Conservation (phyloP, 2,329 filamentous ascomycete genomes). For the Trichoderma sp. region DNA sequence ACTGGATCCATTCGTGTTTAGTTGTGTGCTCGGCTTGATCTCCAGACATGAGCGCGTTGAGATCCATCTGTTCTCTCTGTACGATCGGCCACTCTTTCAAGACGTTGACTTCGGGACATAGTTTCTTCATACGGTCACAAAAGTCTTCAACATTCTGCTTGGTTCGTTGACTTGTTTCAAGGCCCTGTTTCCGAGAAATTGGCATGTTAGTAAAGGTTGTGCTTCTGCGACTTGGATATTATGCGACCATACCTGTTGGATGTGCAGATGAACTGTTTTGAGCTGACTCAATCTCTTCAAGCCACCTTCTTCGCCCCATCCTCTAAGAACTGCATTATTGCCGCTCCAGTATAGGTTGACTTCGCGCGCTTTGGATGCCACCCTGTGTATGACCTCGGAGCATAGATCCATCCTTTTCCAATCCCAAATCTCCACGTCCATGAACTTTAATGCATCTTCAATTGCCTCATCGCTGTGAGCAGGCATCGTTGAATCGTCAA, state of each 20-base stretch:
- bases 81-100: slow-evolving; percentile 22
- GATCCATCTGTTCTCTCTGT: slow-evolving; percentile 10
- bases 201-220: not conserved
- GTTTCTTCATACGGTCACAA: slow-evolving; percentile 25
- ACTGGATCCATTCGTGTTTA: slow-evolving; percentile 33
- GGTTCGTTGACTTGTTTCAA: slow-evolving; percentile 26
- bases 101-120: slow-evolving; percentile 23
- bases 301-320: slow-evolving; percentile 36
- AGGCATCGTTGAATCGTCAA: slow-evolving; percentile 30
- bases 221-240: not conserved
- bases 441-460: slow-evolving; percentile 30
- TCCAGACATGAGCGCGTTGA: slow-evolving; percentile 7
- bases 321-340: slow-evolving; percentile 38
- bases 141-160: slow-evolving; percentile 28
- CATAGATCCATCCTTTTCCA: slow-evolving; percentile 37
- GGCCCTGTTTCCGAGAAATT: slow-evolving; percentile 22
- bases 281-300: slow-evolving; percentile 31
- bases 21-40: slow-evolving; percentile 27
- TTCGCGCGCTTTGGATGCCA: slow-evolving; percentile 21
- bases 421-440: slow-evolving; percentile 36
- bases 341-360: slow-evolving; percentile 38
- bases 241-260: slow-evolving; percentile 23
- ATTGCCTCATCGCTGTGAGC: slow-evolving; percentile 37
- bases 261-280: slow-evolving; percentile 31
- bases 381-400: slow-evolving; percentile 30